Evolutionary conservation across 1,284 basidiomycete species (phyloP).

Genomic region (Naganishia sp.): DNA sequence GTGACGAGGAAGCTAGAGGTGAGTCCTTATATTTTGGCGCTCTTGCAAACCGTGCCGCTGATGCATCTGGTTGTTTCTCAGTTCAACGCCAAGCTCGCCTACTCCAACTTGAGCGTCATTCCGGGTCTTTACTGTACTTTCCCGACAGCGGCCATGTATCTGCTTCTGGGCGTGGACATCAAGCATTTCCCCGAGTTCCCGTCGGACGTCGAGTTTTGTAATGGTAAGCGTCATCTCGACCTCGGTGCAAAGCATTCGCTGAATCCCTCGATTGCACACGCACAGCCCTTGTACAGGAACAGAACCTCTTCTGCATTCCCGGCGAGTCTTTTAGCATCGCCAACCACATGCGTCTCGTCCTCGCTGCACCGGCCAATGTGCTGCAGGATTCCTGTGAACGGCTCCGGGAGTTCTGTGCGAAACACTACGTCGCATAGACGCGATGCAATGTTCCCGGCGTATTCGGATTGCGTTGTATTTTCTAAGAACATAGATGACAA

Average conservation of each 20-base stretch:
- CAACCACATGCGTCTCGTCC: slow-evolving; percentile 50
- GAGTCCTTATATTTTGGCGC: slow-evolving; percentile 3
- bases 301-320: slow-evolving; percentile 50
- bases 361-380: slow-evolving; percentile 46
- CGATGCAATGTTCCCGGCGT: neutral
- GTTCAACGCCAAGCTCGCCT: slow-evolving; percentile 42
- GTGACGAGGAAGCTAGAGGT: slow-evolving; percentile 45
- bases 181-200: slow-evolving; percentile 37
- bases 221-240: slow-evolving; percentile 8
- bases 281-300: slow-evolving; percentile 45
- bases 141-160: slow-evolving; percentile 50
- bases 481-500: no score
- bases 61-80: slow-evolving; percentile 1
- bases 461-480: neutral
- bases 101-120: slow-evolving; percentile 39
- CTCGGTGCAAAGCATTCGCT: neutral
- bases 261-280: neutral
- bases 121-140: slow-evolving; percentile 44
- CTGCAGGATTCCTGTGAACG: slow-evolving; percentile 47
- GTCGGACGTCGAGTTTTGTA: slow-evolving; percentile 47
- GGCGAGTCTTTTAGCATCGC: slow-evolving; percentile 47
- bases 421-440: slow-evolving; percentile 35
- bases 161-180: slow-evolving; percentile 45
- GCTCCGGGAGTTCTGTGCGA: slow-evolving; percentile 46
- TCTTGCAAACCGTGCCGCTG: neutral